These are phyloP conservation scores for Juncus effusus DNA, from an alignment of 176 grass and related monocot species.

Conservation along the genomic window DNA sequence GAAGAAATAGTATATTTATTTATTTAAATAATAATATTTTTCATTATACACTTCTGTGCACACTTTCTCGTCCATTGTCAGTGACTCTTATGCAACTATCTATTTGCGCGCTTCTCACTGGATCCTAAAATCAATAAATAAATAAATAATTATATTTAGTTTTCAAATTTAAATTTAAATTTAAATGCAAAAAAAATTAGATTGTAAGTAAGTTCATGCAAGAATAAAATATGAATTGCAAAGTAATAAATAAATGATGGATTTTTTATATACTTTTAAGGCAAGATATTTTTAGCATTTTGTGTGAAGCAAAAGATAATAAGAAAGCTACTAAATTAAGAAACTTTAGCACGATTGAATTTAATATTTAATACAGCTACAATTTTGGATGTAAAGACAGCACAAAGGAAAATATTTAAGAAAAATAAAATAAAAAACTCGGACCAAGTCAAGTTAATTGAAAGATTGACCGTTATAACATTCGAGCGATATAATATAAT, in stretches of 20 bases:
- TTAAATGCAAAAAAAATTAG: slow-evolving; percentile 14
- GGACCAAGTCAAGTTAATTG: slow-evolving; percentile 8
- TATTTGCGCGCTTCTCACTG: slow-evolving; percentile 78
- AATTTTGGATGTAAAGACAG: background rate
- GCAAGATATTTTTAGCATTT: no score
- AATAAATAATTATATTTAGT: slow-evolving; percentile 17
- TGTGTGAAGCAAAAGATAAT: no score
- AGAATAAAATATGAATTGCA: slow-evolving; percentile 28
- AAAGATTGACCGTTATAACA: background rate
- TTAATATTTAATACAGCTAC: background rate
- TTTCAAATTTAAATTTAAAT: background rate
- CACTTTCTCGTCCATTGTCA: slow-evolving; percentile 84
- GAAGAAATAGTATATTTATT: slow-evolving; percentile 3
- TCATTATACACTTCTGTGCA: slow-evolving; percentile 75
- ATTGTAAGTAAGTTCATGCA: background rate
- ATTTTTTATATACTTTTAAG: no score
- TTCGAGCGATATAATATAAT: no score
- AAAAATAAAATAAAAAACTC: slow-evolving; percentile 16
- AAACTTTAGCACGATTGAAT: background rate
- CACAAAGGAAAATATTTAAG: slow-evolving; percentile 1
- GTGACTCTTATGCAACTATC: slow-evolving; percentile 73
- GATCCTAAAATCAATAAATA: slow-evolving; percentile 51
- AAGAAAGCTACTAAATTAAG: no score
- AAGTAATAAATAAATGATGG: background rate
- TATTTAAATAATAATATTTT: background rate